phyloP scores from a whole-genome alignment of 2,329 filamentous ascomycete genomes.

The Penicillium crustosum region DNA sequence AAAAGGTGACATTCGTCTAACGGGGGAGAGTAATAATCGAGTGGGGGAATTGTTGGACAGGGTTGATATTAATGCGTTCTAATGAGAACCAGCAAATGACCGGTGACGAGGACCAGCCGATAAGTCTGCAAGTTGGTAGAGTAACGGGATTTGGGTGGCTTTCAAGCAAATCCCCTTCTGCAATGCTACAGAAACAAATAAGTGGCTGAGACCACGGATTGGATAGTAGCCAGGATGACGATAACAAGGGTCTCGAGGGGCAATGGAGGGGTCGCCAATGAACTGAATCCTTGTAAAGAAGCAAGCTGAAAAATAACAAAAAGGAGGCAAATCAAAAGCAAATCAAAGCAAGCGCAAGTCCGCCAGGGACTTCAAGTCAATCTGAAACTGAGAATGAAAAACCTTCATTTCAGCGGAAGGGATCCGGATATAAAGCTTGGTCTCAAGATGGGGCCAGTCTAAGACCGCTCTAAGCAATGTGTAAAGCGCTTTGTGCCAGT shows the following conservation, averaged over 20 bases:
- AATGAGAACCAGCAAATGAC: slow-evolving; percentile 1
- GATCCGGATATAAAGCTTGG: slow-evolving; percentile 28
- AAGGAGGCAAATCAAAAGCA: neutral
- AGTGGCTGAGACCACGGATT: slow-evolving; percentile 12
- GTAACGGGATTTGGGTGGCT: slow-evolving; percentile 2
- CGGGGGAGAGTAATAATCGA: neutral
- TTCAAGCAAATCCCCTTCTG: slow-evolving; percentile 11
- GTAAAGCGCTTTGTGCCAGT: slow-evolving; percentile 9
- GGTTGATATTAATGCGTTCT: slow-evolving; percentile 8
- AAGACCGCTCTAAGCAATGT: slow-evolving; percentile 2
- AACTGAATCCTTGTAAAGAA: neutral
- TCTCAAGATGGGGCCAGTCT: neutral
- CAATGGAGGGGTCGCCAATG: slow-evolving; percentile 16
- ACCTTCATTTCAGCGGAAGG: slow-evolving; percentile 14
- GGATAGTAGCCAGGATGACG: slow-evolving; percentile 10
- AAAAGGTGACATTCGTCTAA: slow-evolving; percentile 12
- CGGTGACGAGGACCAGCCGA: neutral
- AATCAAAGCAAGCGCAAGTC: neutral
- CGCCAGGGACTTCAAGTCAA: neutral
- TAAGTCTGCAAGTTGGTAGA: neutral
- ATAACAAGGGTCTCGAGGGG: slow-evolving; percentile 15
- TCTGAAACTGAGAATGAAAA: neutral
- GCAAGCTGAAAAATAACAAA: slow-evolving; percentile 3
- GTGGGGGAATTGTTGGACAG: neutral
- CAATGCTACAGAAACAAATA: slow-evolving; percentile 10